A percentile compares a stretch with the other conserved stretches of the same genome.
These are phyloP conservation scores for Zelonia costaricensis DNA, from an alignment of 208 protist species.

Conservation along the genomic window DNA sequence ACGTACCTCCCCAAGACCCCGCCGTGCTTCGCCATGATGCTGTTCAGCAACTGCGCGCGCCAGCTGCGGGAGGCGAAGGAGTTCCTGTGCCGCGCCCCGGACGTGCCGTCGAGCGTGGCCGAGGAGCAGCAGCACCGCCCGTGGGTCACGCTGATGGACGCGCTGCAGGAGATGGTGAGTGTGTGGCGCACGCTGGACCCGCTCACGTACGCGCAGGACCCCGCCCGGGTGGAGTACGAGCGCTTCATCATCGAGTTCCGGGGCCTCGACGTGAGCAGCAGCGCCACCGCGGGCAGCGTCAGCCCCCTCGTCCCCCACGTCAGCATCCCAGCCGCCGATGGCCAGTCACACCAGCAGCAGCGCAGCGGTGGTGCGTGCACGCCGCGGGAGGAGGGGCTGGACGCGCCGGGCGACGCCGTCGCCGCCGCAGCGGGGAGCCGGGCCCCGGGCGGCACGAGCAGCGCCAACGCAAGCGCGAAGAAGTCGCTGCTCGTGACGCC, in stretches of 20 bases:
- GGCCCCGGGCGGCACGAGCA: slow-evolving; percentile 9
- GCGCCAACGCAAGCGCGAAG: slow-evolving; percentile 18
- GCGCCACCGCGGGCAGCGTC: not conserved
- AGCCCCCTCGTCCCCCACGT: not conserved
- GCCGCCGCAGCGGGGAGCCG: slow-evolving; percentile 1
- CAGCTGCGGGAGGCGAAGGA: slow-evolving; percentile 35
- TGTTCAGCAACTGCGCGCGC: slow-evolving; percentile 32
- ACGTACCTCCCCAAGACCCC: slow-evolving; percentile 69
- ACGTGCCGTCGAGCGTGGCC: slow-evolving; percentile 30
- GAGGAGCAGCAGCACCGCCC: slow-evolving; percentile 53
- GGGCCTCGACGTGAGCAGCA: not conserved
- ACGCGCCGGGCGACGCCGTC: not conserved
- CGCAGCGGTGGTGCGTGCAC: slow-evolving; percentile 18
- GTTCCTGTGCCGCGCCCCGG: slow-evolving; percentile 35
- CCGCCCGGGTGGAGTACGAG: slow-evolving; percentile 35
- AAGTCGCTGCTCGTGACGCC: slow-evolving; percentile 51
- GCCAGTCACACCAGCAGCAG: slow-evolving; percentile 12
- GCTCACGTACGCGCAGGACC: slow-evolving; percentile 26
- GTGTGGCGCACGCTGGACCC: slow-evolving; percentile 52
- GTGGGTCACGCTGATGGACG: slow-evolving; percentile 73
- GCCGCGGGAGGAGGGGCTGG: slow-evolving; percentile 18
- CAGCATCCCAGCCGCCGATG: not conserved
- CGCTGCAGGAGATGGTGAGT: slow-evolving; percentile 63
- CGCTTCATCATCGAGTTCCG: slow-evolving; percentile 32
- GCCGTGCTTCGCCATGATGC: slow-evolving; percentile 45